These are phyloP conservation scores for Boletus vinaceobasis DNA, from an alignment of 768 basidiomycete species.

Conservation along the genomic window DNA sequence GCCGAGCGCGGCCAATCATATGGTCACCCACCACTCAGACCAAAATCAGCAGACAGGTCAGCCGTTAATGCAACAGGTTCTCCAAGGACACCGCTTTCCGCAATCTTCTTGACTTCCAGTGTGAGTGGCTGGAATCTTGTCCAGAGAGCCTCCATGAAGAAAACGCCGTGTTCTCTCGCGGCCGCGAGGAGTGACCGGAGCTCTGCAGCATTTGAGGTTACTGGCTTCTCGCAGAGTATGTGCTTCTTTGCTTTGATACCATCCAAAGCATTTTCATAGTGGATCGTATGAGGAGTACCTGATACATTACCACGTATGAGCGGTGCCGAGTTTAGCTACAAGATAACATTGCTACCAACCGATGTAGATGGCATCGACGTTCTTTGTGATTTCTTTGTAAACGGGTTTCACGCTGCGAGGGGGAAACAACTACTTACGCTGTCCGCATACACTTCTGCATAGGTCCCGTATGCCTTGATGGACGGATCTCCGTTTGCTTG, in stretches of 20 bases:
- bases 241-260: slow-evolving; percentile 80
- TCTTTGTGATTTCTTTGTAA: slow-evolving; percentile 33
- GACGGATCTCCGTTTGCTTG: slow-evolving; percentile 47
- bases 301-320: slow-evolving; percentile 4
- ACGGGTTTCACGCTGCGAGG: neutral
- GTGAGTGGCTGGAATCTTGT: slow-evolving; percentile 76
- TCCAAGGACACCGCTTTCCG: slow-evolving; percentile 62
- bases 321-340: neutral
- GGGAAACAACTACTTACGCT: slow-evolving; percentile 40
- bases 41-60: slow-evolving; percentile 71
- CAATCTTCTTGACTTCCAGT: slow-evolving; percentile 59
- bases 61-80: slow-evolving; percentile 66
- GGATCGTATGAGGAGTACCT: slow-evolving; percentile 84
- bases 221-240: slow-evolving; percentile 87
- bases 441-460: slow-evolving; percentile 71
- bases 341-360: slow-evolving; percentile 36
- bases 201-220: slow-evolving; percentile 74
- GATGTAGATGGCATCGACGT: slow-evolving; percentile 77
- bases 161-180: slow-evolving; percentile 74
- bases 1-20: neutral
- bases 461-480: slow-evolving; percentile 69
- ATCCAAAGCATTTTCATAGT: slow-evolving; percentile 73
- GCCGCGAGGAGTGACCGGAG: slow-evolving; percentile 67
- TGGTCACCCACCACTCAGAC: slow-evolving; percentile 50
- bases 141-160: slow-evolving; percentile 94